Base-by-base conservation (phyloP, 1,284 basidiomycete genomes). In the Trichosporon sp. region DNA sequence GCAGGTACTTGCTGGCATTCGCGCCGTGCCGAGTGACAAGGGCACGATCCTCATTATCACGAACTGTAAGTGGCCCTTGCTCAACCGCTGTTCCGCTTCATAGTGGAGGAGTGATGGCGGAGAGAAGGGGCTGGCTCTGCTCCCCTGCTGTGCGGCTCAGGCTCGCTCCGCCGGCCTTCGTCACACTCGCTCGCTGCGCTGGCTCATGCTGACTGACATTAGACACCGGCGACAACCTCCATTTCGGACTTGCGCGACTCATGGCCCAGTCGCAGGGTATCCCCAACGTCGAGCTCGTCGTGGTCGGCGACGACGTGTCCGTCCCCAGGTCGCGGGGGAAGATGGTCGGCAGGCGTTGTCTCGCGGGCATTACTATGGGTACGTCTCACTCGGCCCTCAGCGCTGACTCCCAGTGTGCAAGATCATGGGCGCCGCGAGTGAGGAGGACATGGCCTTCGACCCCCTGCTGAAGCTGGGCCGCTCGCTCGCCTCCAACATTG, bases 301-400 rank as follows among this genome's bases (percentile, higher is more conserved):
- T 85, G 7, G 84, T 86, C 3, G 85, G 83, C 19, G 86, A 86
- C 72, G 86, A 86, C 61, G 86, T 86, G 19, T 83, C 85, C 14
- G 85, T 86, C 10, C 85, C 85, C 35, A 78, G 84, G 37, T 82
- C 80, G 63, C 79, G 83, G 61, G 85, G 85, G 32, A 85, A 84
- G 69, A 82, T 86, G 71, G 85, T 86, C 26, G 86, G 86, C 31
- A 77, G 86, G 61, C 80, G 86, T 40, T 85, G 85, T 75, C 79
- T 86, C 4, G 85, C 84, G 0, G 85, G 84, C 68, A 84, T 85
- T 70, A 83, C 83, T 67, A 77, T 84, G 63, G 75, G 79, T 71
- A 76, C 77, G 80, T 83, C 26, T 26, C 26, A 26, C 26, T 26
- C 26, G 26, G 26, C 26, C 26, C 26, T 26, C 26, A 26, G 26